Evolutionary conservation across 495 filamentous ascomycete species (phyloP), one percentile per base, ranked within the genome.

Genomic region (Cercophora newfieldiana): DNA sequence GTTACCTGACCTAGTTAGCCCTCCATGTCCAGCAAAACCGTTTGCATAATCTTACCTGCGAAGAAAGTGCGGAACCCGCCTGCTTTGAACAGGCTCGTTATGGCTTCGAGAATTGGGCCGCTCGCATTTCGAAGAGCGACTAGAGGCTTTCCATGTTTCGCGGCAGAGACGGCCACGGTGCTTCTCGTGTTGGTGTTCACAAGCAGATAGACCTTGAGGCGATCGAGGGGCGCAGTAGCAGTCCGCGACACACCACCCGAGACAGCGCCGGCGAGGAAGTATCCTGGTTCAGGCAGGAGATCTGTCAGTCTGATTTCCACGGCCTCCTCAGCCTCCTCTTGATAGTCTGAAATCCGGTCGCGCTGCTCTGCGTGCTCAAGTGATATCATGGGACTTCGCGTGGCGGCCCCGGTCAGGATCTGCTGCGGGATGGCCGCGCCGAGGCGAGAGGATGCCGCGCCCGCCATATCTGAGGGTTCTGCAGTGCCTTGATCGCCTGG

Each of bases 121-220:
- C 86, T 83, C 18, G 88, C 86, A 68, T 86, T 87, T 66, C 87
- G 88, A 16, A 89, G 80, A 28, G 90, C 92, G 55, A 80, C 75
- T 21, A 91, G 60, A 4, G 90, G 83, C 58, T 88, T 86, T 47
- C 91, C 92, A 26, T 88, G 83, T 72, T 93, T 92, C 1, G 84
- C 90, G 28, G 90, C 89, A 56, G 84, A 77, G 59, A 89, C 73
- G 56, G 86, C 87, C 44, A 71, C 71, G 69, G 86, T 82, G 69
- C 85, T 63, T 63, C 82, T 81, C 47, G 83, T 78, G 44, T 86
- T 86, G 47, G 91, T 94, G 78, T 96, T 93, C 22, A 96, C 94
- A 71, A 99, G 97, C 50, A 99, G 88, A 76, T 96, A 98, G 63
- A 99, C 94, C 76, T 97, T 97, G 59, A 99, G 85, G 69, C 95